A percentile compares a stretch with the other conserved stretches of the same genome.
These are phyloP conservation scores for Epithemia pelagica DNA, from an alignment of 108 stramenopile species.

Conservation along the genomic window DNA sequence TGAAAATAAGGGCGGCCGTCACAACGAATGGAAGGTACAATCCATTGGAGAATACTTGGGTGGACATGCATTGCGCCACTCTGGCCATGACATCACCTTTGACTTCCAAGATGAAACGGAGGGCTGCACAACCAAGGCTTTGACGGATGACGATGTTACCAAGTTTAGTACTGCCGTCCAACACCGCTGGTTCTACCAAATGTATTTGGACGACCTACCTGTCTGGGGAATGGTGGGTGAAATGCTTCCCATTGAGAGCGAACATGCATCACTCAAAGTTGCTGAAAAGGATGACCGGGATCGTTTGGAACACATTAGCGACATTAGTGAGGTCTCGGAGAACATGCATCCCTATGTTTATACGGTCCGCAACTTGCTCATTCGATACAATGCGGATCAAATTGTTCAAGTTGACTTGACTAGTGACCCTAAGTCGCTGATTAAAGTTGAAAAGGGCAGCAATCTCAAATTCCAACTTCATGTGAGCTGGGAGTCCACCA, in stretches of 20 bases:
- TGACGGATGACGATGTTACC: conserved; percentile 42
- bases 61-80: conserved; percentile 76
- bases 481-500: conserved; percentile 71
- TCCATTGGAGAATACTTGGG: conserved; percentile 68
- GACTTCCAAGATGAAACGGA: conserved; percentile 46
- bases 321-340: conserved; percentile 35
- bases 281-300: conserved; percentile 49
- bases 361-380: conserved; percentile 76
- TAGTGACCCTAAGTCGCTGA: conserved; percentile 69
- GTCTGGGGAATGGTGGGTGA: conserved; percentile 98
- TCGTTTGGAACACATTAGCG: conserved; percentile 60
- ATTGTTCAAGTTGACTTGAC: conserved; percentile 94
- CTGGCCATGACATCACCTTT: conserved; percentile 77
- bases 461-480: conserved; percentile 64
- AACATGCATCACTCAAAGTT: conserved; percentile 20
- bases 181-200: conserved; percentile 95
- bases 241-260: conserved; percentile 48
- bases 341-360: conserved; percentile 72
- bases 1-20: conserved; percentile 58
- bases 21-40: conserved; percentile 78
- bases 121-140: conserved; percentile 59
- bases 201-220: conserved; percentile 96
- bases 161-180: conserved; percentile 68
- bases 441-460: conserved; percentile 61
- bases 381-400: conserved; percentile 88